Evolutionary conservation across 1,284 basidiomycete species (phyloP).

Genomic region (Heterobasidion irregulare): DNA sequence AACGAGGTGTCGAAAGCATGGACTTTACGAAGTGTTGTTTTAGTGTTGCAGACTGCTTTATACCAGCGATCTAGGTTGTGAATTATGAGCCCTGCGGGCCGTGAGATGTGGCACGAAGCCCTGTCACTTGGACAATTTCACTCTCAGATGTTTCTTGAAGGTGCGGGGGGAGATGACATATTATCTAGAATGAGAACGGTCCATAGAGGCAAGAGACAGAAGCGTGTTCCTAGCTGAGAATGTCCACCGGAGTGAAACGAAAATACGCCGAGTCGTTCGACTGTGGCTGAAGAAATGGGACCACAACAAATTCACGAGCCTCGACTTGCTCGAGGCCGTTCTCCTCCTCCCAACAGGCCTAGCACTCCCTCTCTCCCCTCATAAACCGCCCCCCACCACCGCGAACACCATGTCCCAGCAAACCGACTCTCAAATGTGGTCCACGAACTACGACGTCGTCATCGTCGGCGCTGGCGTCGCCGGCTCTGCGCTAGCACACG

Average conservation of each 20-base stretch:
- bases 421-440: neutral
- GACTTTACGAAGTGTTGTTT: neutral
- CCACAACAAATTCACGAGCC: neutral
- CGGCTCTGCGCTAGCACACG: conserved; percentile 70
- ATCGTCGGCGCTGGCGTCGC: conserved; percentile 90
- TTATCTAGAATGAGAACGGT: no score
- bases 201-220: no score
- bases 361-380: neutral
- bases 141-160: no score
- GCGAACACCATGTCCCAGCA: neutral
- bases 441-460: conserved; percentile 56
- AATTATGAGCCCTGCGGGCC: neutral
- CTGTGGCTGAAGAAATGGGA: neutral
- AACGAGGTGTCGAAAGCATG: neutral
- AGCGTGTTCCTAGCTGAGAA: no score
- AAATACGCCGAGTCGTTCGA: neutral
- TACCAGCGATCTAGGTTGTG: neutral
- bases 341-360: neutral
- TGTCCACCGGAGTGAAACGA: no score
- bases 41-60: neutral
- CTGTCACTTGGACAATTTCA: no score
- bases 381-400: neutral
- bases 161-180: no score
- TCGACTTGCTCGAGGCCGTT: neutral
- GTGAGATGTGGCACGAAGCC: neutral